Evolutionary conservation across 306 rosid species (phyloP), one percentile per base, ranked within the genome.

Genomic region (Medicago lupulina): DNA sequence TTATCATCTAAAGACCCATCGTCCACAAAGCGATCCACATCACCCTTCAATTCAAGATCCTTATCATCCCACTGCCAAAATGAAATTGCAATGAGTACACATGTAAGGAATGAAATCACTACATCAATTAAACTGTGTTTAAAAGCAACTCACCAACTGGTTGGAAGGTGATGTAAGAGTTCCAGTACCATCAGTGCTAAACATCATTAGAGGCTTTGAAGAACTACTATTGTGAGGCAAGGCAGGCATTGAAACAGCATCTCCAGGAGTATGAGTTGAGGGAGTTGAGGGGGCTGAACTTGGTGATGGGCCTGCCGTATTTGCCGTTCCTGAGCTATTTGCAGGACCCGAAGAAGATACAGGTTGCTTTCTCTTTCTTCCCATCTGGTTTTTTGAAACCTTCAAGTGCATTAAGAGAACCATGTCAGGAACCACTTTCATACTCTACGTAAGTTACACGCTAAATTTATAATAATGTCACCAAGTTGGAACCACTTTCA

Each of bases 51-150:
- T 90, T 83, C 98, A 96, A 96, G 90, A 90, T 89, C 93, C 86
- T 96, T 96, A 90, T 96, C 96, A 96, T 88, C 97, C 96, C 97
- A 92, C 94, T 89, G 97, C 97, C 97, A 96, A 89, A 92, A 92
- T 81, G 93, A 89, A 88, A 92, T 83, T 74, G 81, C 92, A 88
- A 92, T 92, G 97, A 96, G 97, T 87, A 79, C 65, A 68, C 82
- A 81, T 64, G 89, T 86, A 85, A 85, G 90, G 87, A 90, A 83
- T 81, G 76, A 58, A 17, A 73, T 41, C 65, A 76, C 79, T 88
- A 87, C 85, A 71, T 71, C 34, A 62, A 65, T 17, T 12, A 66
- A 82, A 82, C 65, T 65, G 53, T 50, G 44, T 19, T 60, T 69
- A 75, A 75, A 74, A 71, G 41, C 53, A 73, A 83, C 98, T 88